Conservation (phyloP, 2,329 filamentous ascomycete species). For the Laburnicola sp. region DNA sequence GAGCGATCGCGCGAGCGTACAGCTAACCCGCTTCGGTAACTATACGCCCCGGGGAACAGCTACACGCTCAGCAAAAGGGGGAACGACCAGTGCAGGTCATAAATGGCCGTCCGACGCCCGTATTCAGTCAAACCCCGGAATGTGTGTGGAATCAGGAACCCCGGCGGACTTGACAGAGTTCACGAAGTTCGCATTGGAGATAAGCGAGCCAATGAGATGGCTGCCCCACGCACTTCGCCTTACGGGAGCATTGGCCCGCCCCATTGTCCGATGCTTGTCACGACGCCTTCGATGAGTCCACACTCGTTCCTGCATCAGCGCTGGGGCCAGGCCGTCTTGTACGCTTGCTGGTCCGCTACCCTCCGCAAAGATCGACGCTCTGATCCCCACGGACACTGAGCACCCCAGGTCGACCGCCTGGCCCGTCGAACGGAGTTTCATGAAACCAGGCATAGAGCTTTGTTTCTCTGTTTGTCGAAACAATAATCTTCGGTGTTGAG, state of each 20-base stretch:
- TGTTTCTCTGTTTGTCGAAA: conserved; percentile 7
- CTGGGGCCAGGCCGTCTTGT: neutral
- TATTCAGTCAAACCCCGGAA: neutral
- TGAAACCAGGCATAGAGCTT: conserved; percentile 2
- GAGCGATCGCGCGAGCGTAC: conserved; percentile 4
- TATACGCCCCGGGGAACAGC: neutral
- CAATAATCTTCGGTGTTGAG: conserved; percentile 7
- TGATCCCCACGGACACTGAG: neutral
- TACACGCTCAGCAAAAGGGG: conserved; percentile 2
- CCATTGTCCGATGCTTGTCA: conserved; percentile 9
- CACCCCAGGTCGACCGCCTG: neutral
- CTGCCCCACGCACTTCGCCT: conserved; percentile 2
- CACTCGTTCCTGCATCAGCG: neutral
- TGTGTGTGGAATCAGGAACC: conserved; percentile 3
- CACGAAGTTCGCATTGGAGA: neutral
- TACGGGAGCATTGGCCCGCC: neutral
- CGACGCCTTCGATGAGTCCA: conserved; percentile 3
- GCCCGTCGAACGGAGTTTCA: neutral
- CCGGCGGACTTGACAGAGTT: conserved; percentile 2
- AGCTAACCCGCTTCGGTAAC: neutral
- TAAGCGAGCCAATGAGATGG: conserved; percentile 1
- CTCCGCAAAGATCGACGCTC: neutral
- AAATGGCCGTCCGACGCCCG: neutral
- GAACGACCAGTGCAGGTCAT: neutral
- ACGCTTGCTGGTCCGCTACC: neutral